Evolutionary conservation across 202 grass and related monocot species (phyloP).

Genomic region (Elaeis oleifera): DNA sequence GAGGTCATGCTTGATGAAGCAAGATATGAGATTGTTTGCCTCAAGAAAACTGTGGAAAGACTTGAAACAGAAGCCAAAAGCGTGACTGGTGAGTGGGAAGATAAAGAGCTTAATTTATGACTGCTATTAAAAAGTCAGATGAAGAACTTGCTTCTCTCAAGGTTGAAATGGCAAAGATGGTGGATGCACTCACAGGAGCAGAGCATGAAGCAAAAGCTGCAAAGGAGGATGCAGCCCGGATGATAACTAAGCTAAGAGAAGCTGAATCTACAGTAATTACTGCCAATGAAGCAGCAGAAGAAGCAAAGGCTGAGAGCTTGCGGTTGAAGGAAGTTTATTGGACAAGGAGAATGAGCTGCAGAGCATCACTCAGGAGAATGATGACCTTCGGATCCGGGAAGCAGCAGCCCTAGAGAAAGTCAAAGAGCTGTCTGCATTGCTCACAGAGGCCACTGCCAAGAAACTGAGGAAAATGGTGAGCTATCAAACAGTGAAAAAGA

Average conservation of each 20-base stretch:
- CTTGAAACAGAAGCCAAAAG: too few relatives aligned
- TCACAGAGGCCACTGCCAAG: conserved; percentile 3
- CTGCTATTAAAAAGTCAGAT: conserved; percentile 9
- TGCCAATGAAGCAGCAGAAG: conserved; percentile 5
- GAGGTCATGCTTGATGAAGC: too few relatives aligned
- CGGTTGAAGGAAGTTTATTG: conserved; percentile 5
- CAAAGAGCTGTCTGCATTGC: conserved; percentile 3
- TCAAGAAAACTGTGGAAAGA: too few relatives aligned
- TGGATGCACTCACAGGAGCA: conserved; percentile 5
- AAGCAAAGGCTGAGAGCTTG: conserved; percentile 8
- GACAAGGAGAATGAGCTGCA: conserved; percentile 22
- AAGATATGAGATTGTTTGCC: too few relatives aligned
- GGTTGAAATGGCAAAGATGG: not conserved
- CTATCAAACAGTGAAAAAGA: not conserved
- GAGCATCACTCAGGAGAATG: conserved; percentile 22
- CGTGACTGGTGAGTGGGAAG: conserved; percentile 4
- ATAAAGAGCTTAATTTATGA: conserved; percentile 13
- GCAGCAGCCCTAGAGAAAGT: conserved; percentile 6
- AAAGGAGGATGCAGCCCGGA: not conserved
- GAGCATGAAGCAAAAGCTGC: conserved; percentile 13
- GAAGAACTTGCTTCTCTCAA: conserved; percentile 19
- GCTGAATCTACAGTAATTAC: not conserved
- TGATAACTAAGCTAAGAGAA: not conserved
- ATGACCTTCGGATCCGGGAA: conserved; percentile 9
- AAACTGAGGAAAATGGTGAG: not conserved